Evolutionary conservation across 306 rosid species (phyloP), one percentile per base, ranked within the genome.

Genomic region (Vachellia collinsii): DNA sequence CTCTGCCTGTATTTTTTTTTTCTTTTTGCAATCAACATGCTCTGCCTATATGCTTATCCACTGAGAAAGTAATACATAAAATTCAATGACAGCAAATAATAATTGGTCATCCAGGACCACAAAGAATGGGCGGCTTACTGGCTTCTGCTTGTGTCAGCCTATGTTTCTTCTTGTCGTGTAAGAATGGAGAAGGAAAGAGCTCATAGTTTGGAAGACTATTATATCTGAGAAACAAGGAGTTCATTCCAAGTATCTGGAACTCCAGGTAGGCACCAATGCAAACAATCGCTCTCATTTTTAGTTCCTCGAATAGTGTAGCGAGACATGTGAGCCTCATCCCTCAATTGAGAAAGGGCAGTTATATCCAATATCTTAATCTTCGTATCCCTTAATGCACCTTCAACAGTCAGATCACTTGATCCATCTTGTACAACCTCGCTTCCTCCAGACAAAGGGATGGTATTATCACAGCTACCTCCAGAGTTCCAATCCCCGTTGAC

Each of bases 201-300:
- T 67, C 46, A 77, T 70, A 80, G 58, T 73, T 56, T 70, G 79
- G 46, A 13, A 20, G 7, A 20, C 85, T 93, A 95, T 68, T 93
- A 94, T 66, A 93, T 80, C 65, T 93, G 98, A 59, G 97, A 92
- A 84, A 84, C 70, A 73, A 95, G 94, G 84, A 95, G 85, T 83
- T 95, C 98, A 78, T 95, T 95, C 99, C 99, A 95, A 19, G 98
- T 22, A 81, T 93, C 99, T 11, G 97, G 98, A 85, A 93, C 80
- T 59, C 98, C 98, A 3, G 98, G 98, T 46, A 95, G 77, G 84
- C 98, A 95, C 99, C 98, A 93, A 85, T 93, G 98, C 87, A 95
- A 92, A 80, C 98, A 95, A 72, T 95, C 99, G 39, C 91, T 93
- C 7, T 86, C 72, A 62, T 83, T 90, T 5, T 81, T 75, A 54